A percentile compares a stretch with the other conserved stretches of the same genome.
Evolutionary conservation across 768 basidiomycete species (phyloP).

Genomic region (Suillus discolor): DNA sequence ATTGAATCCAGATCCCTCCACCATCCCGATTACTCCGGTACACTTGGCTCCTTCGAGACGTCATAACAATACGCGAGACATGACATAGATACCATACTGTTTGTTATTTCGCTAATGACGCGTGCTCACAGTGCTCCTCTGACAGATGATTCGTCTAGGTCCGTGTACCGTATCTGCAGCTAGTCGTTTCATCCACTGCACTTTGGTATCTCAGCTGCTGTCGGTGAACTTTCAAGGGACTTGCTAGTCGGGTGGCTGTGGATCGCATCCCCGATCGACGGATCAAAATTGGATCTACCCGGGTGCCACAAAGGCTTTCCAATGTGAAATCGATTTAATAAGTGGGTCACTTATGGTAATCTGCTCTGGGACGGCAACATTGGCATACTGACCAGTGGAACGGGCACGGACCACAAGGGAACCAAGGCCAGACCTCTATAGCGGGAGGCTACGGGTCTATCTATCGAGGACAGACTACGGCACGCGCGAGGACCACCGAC

Average conservation of each 20-base stretch:
- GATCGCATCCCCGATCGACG: background rate
- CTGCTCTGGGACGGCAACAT: background rate
- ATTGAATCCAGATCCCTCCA: background rate
- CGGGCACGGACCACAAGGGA: no score
- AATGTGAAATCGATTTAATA: background rate
- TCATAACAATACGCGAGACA: background rate
- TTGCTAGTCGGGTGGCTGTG: background rate
- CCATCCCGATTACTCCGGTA: background rate
- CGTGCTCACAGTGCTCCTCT: background rate
- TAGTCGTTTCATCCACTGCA: background rate
- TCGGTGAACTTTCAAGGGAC: background rate
- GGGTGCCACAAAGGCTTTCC: background rate
- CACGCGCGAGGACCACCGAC: no score
- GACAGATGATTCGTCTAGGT: background rate
- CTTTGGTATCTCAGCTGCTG: background rate
- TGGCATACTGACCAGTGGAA: background rate
- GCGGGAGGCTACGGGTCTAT: no score
- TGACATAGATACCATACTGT: no score
- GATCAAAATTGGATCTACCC: background rate
- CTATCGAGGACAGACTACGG: no score
- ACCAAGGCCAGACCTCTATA: no score
- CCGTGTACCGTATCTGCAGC: background rate
- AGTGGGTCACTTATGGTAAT: background rate
- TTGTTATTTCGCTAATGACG: no score
- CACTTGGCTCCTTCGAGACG: background rate